Evolutionary conservation across 176 grass and related monocot species (phyloP), one percentile per base, ranked within the genome.

Genomic region (Musa schizocarpa): DNA sequence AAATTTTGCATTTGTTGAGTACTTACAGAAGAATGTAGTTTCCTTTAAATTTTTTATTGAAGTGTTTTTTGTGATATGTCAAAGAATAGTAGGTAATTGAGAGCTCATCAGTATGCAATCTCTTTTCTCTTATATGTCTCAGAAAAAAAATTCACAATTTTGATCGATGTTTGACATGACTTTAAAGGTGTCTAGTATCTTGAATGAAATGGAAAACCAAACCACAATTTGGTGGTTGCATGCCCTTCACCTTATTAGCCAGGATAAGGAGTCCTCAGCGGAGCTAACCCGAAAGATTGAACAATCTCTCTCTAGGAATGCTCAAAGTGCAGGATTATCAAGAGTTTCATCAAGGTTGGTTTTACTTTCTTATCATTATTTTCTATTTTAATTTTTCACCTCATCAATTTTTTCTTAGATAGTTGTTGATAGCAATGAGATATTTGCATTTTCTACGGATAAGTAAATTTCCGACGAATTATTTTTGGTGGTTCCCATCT

Each of bases 281-380:
- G 94, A 93, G 72, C 84, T 97, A 66, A 64, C 90, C 73, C 88
- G 85, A 80, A 97, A 91, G 82, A 88, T 97, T 51, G 88, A 97
- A 76, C 80, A 63, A 85, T 86, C 84, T 74, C 79, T 84, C 83
- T 87, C 80, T 76, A 92, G 88, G 81, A 86, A 81, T 74, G 86
- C 85, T 53, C 86, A 87, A 71, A 85, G 79, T 75, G 87, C 86
- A 76, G 83, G 87, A 57, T 90, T 83, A 77, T 76, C 72, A 14
- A 87, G 77, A 82, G 76, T 88, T 81, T 85, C 86, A 71, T 90
- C 76, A 77, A 93, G 87, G 94, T 88, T 55, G 80, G 79, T 82
- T 81, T 50, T 54, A 70, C 34, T 86, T 83, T 72, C 82, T 50
- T 69, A 58, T 77, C 76, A 13, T 72, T 11, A 82, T 65, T 13